Conservation (phyloP, 2,329 filamentous ascomycete genomes). For the Apiospora malaysiana region DNA sequence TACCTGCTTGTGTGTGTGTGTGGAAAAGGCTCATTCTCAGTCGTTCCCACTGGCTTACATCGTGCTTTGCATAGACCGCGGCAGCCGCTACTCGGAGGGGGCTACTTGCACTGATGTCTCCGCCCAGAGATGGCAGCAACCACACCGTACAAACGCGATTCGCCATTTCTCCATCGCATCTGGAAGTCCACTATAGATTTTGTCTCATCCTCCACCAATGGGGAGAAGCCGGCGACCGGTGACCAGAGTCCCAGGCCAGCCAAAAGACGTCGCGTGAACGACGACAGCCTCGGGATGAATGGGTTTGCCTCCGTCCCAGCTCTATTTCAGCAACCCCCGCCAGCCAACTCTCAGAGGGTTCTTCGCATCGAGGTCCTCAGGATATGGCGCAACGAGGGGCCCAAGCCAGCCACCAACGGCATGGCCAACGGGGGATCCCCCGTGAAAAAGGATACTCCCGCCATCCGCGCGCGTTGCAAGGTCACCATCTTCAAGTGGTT, state of each 20-base stretch:
- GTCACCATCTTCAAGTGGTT: slow-evolving; percentile 46
- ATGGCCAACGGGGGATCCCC: slow-evolving; percentile 35
- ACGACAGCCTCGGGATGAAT: slow-evolving; percentile 43
- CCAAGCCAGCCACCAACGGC: slow-evolving; percentile 34
- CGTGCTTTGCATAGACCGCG: slow-evolving; percentile 9
- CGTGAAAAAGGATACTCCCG: slow-evolving; percentile 42
- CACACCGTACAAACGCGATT: slow-evolving; percentile 52
- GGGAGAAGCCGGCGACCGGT: slow-evolving; percentile 45
- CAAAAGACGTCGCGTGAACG: slow-evolving; percentile 58
- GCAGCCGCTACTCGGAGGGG: slow-evolving; percentile 16
- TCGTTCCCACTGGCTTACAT: slow-evolving; percentile 12
- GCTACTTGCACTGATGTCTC: slow-evolving; percentile 19
- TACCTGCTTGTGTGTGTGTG: slow-evolving; percentile 11
- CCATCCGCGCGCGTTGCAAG: slow-evolving; percentile 49
- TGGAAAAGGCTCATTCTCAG: slow-evolving; percentile 11
- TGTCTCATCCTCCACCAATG: slow-evolving; percentile 49
- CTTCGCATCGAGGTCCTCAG: slow-evolving; percentile 61
- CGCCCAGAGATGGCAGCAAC: slow-evolving; percentile 53
- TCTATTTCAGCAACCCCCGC: slow-evolving; percentile 32
- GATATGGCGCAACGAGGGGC: slow-evolving; percentile 55
- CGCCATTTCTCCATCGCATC: slow-evolving; percentile 62
- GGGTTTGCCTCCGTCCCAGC: slow-evolving; percentile 31
- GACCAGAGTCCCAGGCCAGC: slow-evolving; percentile 46
- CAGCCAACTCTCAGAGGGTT: slow-evolving; percentile 43
- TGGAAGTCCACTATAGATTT: slow-evolving; percentile 57